A percentile compares a stretch with the other conserved stretches of the same genome.
Conservation (phyloP, 257 asterid species). For the Przewalskia tangutica region DNA sequence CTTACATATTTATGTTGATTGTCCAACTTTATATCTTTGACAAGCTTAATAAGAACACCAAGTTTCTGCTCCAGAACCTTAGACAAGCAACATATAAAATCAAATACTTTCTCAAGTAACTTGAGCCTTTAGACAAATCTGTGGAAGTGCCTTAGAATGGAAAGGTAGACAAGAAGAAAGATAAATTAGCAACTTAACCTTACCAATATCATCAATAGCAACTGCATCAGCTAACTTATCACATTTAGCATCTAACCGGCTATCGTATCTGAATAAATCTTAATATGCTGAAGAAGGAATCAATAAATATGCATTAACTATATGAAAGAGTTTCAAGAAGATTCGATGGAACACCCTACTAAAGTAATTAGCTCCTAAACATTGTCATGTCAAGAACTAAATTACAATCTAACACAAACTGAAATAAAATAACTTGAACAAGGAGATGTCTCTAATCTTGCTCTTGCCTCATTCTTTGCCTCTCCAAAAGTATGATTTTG, state of each 20-base stretch:
- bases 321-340: too few relatives aligned
- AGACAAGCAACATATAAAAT: conserved; percentile 20
- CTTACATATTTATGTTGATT: conserved; percentile 98
- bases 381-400: too few relatives aligned
- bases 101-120: neutral
- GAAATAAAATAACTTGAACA: too few relatives aligned
- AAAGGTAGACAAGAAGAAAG: conserved; percentile 1
- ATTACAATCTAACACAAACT: too few relatives aligned
- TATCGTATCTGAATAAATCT: too few relatives aligned
- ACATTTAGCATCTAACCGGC: conserved; percentile 79
- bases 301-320: too few relatives aligned
- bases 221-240: conserved; percentile 67
- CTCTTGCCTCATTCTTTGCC: too few relatives aligned
- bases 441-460: too few relatives aligned
- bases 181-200: conserved; percentile 23
- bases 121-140: neutral
- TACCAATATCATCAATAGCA: conserved; percentile 67
- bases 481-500: too few relatives aligned
- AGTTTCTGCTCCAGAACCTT: conserved; percentile 98
- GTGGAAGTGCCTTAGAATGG: neutral
- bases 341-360: too few relatives aligned
- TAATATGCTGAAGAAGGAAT: too few relatives aligned
- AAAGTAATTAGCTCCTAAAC: too few relatives aligned
- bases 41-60: conserved; percentile 95
- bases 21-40: conserved; percentile 84